A percentile compares a stretch with the other conserved stretches of the same genome.
phyloP scores from a whole-genome alignment of 495 filamentous ascomycete genomes.

The Podospora australis region DNA sequence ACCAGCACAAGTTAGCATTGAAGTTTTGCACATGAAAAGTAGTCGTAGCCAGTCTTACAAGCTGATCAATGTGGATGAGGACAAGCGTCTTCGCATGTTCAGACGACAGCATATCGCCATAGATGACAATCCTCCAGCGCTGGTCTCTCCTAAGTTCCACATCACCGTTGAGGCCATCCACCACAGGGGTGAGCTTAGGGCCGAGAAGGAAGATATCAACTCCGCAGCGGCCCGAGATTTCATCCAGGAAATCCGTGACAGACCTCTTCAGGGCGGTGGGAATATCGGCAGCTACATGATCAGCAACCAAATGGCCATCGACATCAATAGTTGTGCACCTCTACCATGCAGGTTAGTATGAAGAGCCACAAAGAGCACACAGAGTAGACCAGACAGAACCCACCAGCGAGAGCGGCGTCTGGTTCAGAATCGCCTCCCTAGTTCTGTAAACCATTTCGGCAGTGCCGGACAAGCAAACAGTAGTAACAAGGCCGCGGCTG shows the following conservation, averaged over 20 bases:
- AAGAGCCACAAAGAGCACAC: constrained; percentile 3
- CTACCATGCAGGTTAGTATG: constrained; percentile 43
- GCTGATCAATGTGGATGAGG: constrained; percentile 93
- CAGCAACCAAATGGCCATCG: constrained; percentile 79
- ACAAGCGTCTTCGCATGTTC: constrained; percentile 96
- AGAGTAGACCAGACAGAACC: constrained; percentile 22
- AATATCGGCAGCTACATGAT: constrained; percentile 62
- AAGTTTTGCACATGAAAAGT: not conserved
- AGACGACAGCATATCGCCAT: constrained; percentile 88
- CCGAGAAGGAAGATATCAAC: constrained; percentile 93
- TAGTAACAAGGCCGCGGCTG: constrained; percentile 69
- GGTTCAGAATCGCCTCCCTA: constrained; percentile 75
- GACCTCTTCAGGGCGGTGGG: constrained; percentile 54
- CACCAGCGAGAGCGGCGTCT: constrained; percentile 84
- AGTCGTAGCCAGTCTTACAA: constrained; percentile 55
- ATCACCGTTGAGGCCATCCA: constrained; percentile 53
- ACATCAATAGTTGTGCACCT: constrained; percentile 88
- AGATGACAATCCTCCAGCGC: constrained; percentile 84
- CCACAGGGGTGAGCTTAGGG: constrained; percentile 64
- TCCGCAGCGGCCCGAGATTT: constrained; percentile 75
- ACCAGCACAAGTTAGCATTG: constrained; percentile 16
- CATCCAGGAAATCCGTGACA: constrained; percentile 78
- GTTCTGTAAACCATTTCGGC: constrained; percentile 78
- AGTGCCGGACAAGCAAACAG: constrained; percentile 81
- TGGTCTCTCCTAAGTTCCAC: constrained; percentile 55